Conservation (phyloP, 352 stramenopile species). For the Pythium monospermum region DNA sequence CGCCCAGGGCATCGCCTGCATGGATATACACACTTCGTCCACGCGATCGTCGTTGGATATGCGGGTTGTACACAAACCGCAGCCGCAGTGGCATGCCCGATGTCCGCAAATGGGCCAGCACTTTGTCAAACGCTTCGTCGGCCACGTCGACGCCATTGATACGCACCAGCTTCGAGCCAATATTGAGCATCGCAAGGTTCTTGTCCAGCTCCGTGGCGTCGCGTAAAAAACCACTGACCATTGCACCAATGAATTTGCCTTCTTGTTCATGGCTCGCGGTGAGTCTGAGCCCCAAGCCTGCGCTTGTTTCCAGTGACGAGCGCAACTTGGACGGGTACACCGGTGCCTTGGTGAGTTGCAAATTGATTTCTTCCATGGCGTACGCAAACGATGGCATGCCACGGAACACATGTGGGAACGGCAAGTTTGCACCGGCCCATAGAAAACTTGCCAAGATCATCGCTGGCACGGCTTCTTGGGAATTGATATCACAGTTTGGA, state of each 20-base stretch:
- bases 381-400: slow-evolving; percentile 71
- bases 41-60: slow-evolving; percentile 31
- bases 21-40: slow-evolving; percentile 20
- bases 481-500: slow-evolving; percentile 21
- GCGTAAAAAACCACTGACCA: slow-evolving; percentile 60
- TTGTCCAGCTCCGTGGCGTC: slow-evolving; percentile 52
- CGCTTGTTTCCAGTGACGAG: slow-evolving; percentile 46
- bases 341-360: slow-evolving; percentile 42
- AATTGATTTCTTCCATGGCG: slow-evolving; percentile 64
- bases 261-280: slow-evolving; percentile 58
- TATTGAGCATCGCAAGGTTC: slow-evolving; percentile 45
- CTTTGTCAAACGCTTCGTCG: slow-evolving; percentile 55
- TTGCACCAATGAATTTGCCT: slow-evolving; percentile 56
- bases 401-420: slow-evolving; percentile 63
- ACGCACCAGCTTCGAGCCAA: slow-evolving; percentile 59
- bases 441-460: slow-evolving; percentile 66
- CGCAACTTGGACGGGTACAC: slow-evolving; percentile 66
- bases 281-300: slow-evolving; percentile 54
- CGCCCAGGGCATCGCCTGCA: neutral
- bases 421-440: slow-evolving; percentile 63
- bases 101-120: slow-evolving; percentile 46
- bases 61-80: slow-evolving; percentile 59
- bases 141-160: slow-evolving; percentile 69
- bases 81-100: slow-evolving; percentile 52
- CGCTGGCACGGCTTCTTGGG: slow-evolving; percentile 36